Base-by-base conservation (phyloP, 495 filamentous ascomycete genomes). In the Choiromyces venosus region DNA sequence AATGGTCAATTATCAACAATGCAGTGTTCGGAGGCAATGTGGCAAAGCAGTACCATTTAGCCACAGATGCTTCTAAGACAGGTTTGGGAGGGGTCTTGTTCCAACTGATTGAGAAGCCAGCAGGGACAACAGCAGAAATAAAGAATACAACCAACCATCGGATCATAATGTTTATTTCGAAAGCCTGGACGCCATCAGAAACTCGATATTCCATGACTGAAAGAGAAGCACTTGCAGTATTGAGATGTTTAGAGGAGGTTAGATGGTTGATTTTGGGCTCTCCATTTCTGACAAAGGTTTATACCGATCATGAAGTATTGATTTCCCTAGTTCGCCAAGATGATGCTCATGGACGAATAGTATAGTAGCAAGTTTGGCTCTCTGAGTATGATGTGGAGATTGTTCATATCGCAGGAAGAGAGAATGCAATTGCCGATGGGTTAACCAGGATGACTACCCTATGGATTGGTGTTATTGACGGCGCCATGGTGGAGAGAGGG, bases 271-370 rank as follows among this genome's bases (percentile, higher is more conserved):
- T 73, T 29, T 7, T 42, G 0, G 65, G 38, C 2, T 40, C 36
- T 0, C 36, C 36, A 2, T 73, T 3, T 42, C 4, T 33, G 2
- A 68, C 42, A 29, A 65, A 29, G 14, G 35, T 73, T 1, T 73
- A 73, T 44, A 73, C 71, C 0, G 71, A 73, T 46, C 65, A 68
- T 38, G 19, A 39, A 19, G 71, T 64, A 1, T 21, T 73, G 2
- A 9, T 73, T 1, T 8, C 65, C 1, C 37, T 73, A 0, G 2
- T 73, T 10, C 2, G 9, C 0, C 35, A 35, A 8, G 71, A 73
- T 42, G 39, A 68, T 38, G 40, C 37, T 1, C 6, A 52, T 42
- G 71, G 71, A 1, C 1, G 66, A 18, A 37, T 68, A 2, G 71
- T 37, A 3, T 14, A 14, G 14, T 68, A 37, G 71, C 71, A 73